Evolutionary conservation across 176 grass and related monocot genomes (phyloP).

Genomic region (Triticum monococcum): DNA sequence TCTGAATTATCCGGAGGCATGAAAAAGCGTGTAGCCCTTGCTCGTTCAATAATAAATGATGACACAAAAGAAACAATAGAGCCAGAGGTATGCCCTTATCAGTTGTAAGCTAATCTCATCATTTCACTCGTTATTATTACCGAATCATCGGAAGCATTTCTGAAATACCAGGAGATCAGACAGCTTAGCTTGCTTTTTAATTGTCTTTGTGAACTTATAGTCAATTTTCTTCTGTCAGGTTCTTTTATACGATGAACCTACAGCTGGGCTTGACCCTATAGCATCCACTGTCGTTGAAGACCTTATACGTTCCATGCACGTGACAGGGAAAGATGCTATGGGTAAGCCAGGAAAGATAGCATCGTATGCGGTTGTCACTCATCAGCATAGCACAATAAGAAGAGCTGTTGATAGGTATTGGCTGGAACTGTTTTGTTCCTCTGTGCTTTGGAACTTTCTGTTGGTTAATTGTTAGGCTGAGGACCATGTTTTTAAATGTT

Average conservation of each 20-base stretch:
- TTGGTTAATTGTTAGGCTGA: background rate
- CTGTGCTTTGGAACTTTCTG: background rate
- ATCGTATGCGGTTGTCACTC: slow-evolving; percentile 88
- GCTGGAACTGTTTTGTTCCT: background rate
- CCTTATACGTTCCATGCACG: slow-evolving; percentile 88
- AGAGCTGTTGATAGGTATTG: slow-evolving; percentile 91
- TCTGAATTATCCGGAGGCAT: slow-evolving; percentile 97
- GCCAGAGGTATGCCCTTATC: slow-evolving; percentile 71
- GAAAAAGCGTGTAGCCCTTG: slow-evolving; percentile 99
- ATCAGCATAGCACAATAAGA: slow-evolving; percentile 98
- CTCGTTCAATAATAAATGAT: slow-evolving; percentile 94
- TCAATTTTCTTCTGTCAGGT: slow-evolving; percentile 45
- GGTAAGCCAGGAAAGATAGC: slow-evolving; percentile 78
- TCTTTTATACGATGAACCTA: slow-evolving; percentile 93
- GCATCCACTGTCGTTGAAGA: slow-evolving; percentile 98
- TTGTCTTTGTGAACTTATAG: background rate
- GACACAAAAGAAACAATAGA: slow-evolving; percentile 79
- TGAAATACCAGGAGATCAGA: background rate
- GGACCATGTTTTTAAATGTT: slow-evolving; percentile 18
- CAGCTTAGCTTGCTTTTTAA: background rate
- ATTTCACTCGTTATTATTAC: slow-evolving; percentile 17
- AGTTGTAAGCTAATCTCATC: background rate
- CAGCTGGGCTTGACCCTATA: slow-evolving; percentile 95
- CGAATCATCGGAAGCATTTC: background rate
- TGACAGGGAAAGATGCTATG: slow-evolving; percentile 57